These are phyloP conservation scores for Pichia nakasei DNA, from an alignment of 805 yeast species.

Conservation along the genomic window DNA sequence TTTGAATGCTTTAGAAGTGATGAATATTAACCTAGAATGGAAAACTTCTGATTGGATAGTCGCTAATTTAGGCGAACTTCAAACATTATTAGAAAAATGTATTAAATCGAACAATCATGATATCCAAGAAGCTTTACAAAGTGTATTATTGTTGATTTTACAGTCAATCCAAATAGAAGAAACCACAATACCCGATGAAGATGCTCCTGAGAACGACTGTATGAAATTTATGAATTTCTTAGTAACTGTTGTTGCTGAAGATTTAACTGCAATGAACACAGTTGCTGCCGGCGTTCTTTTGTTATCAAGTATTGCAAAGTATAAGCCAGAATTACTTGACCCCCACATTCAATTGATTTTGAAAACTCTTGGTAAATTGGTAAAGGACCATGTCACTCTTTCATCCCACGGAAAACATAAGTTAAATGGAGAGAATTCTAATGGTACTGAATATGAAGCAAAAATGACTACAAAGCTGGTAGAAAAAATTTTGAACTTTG, in stretches of 20 bases:
- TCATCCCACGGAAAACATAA: conserved; percentile 38
- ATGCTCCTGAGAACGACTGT: conserved; percentile 40
- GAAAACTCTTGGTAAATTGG: conserved; percentile 81
- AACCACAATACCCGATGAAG: conserved; percentile 37
- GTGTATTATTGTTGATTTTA: conserved; percentile 62
- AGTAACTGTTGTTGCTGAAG: conserved; percentile 67
- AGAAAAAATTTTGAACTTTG: conserved; percentile 66
- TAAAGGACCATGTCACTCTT: conserved; percentile 74
- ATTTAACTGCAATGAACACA: conserved; percentile 59
- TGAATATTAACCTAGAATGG: conserved; percentile 74
- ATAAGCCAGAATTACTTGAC: conserved; percentile 66
- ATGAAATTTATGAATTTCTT: conserved; percentile 46
- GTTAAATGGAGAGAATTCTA: conserved; percentile 13
- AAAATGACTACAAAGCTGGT: conserved; percentile 69
- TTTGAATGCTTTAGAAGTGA: conserved; percentile 83
- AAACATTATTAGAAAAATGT: conserved; percentile 69
- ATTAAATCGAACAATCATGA: conserved; percentile 77
- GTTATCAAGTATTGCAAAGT: conserved; percentile 73
- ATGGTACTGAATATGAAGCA: conserved; percentile 55
- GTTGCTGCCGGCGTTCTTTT: conserved; percentile 81
- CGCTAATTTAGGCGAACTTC: conserved; percentile 58
- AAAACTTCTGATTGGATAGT: conserved; percentile 73
- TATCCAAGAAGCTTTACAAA: conserved; percentile 74
- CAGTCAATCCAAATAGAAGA: conserved; percentile 49
- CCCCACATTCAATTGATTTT: conserved; percentile 66